Evolutionary conservation across 2,329 filamentous ascomycete species (phyloP).

Genomic region (Colletotrichum filicis): DNA sequence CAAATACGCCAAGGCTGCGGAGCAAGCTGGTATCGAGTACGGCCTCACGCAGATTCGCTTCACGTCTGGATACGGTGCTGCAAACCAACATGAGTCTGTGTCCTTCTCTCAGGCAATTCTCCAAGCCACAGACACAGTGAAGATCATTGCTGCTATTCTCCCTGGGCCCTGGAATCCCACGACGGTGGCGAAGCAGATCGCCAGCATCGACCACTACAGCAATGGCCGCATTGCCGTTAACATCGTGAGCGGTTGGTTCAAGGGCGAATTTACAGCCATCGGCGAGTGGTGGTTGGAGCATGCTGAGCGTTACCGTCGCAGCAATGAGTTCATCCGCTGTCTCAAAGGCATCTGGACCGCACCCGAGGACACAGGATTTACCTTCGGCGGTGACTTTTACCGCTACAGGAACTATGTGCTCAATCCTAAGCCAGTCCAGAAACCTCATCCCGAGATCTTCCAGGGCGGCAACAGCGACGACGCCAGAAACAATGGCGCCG

Average conservation of each 20-base stretch:
- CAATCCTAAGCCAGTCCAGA: conserved; percentile 59
- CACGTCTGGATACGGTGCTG: conserved; percentile 60
- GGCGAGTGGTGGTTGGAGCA: conserved; percentile 67
- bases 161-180: conserved; percentile 63
- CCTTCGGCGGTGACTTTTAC: conserved; percentile 62
- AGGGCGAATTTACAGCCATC: conserved; percentile 59
- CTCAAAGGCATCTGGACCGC: conserved; percentile 62
- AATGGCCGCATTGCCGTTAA: conserved; percentile 64
- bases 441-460: conserved; percentile 62
- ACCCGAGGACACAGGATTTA: conserved; percentile 54
- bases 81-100: conserved; percentile 63
- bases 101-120: conserved; percentile 62
- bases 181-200: conserved; percentile 63
- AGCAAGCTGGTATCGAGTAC: conserved; percentile 61
- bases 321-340: conserved; percentile 61
- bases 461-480: conserved; percentile 64
- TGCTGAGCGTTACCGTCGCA: conserved; percentile 61
- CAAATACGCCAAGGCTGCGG: conserved; percentile 59
- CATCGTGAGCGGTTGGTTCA: conserved; percentile 65
- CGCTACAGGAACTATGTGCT: conserved; percentile 62
- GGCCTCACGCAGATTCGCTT: conserved; percentile 63
- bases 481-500: conserved; percentile 58
- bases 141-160: conserved; percentile 62
- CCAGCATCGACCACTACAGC: conserved; percentile 62
- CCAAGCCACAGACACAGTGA: conserved; percentile 57